Evolutionary conservation across 2,329 filamentous ascomycete species (phyloP).

Genomic region (Hortaea sp.): DNA sequence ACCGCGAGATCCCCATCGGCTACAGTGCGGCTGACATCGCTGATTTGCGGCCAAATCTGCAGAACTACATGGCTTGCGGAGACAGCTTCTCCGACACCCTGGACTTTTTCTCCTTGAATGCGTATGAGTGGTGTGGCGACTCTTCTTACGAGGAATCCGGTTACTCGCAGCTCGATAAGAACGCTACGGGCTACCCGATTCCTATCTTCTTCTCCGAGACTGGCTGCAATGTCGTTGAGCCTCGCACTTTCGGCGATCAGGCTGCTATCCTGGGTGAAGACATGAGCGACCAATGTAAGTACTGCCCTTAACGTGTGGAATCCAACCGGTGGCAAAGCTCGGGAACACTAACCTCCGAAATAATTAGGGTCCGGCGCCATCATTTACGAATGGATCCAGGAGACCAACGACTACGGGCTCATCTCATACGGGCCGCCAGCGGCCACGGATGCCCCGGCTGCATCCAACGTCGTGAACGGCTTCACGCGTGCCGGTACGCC

Average conservation of each 20-base stretch:
- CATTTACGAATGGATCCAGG: slow-evolving; percentile 83
- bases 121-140: slow-evolving; percentile 51
- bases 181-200: slow-evolving; percentile 57
- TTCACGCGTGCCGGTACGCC: slow-evolving; percentile 64
- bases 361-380: slow-evolving; percentile 55
- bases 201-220: slow-evolving; percentile 87
- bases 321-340: background rate
- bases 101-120: slow-evolving; percentile 76
- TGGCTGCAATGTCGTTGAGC: slow-evolving; percentile 60
- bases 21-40: slow-evolving; percentile 83
- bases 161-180: slow-evolving; percentile 57
- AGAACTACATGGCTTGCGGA: slow-evolving; percentile 71
- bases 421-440: slow-evolving; percentile 59
- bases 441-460: slow-evolving; percentile 29
- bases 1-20: slow-evolving; percentile 72
- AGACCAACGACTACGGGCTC: slow-evolving; percentile 72
- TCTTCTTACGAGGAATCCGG: slow-evolving; percentile 52
- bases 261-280: slow-evolving; percentile 62
- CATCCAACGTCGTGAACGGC: slow-evolving; percentile 44
- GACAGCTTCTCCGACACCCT: slow-evolving; percentile 57
- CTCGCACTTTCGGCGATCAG: slow-evolving; percentile 61
- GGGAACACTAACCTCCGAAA: background rate
- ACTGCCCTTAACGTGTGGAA: slow-evolving; percentile 10
- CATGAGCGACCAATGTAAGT: slow-evolving; percentile 55
- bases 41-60: slow-evolving; percentile 53